Evolutionary conservation across 2,329 filamentous ascomycete genomes (phyloP), one percentile per base, ranked within the genome.

Genomic region (Colletotrichum destructivum): DNA sequence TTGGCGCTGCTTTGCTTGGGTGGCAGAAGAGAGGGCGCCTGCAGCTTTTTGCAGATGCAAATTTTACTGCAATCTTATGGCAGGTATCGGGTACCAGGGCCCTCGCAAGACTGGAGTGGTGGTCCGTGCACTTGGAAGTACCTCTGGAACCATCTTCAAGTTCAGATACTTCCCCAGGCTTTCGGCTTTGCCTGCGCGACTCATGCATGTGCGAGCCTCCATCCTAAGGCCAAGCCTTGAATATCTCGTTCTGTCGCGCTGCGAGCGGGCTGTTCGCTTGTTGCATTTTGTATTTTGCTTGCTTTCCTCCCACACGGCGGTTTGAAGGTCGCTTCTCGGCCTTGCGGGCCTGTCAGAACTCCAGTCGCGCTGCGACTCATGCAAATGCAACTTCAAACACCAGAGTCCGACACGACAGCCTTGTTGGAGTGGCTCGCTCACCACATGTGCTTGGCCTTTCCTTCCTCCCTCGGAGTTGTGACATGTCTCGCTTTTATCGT

Each of bases 311-410:
- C 42, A 35, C 15, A 15, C n/a, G 35, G 60, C n/a, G 35, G 60
- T 51, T 44, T 70, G 42, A 23, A 71, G 68, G 44, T 52, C 60
- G 66, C 63, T 62, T 57, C 57, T 71, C 69, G 69, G 69, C 57
- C 65, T 63, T 46, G 59, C 52, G 69, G 69, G 59, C 46, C 52
- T 63, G 13, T n/a, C 13, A 62, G 31, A 62, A 52, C 62, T 71
- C 69, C 65, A 69, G 47, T 59, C 49, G 40, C 59, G 40, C 65
- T 60, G 54, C 65, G 69, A 71, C 69, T 71, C 69, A 71, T 69
- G 69, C 44, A 47, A 71, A 71, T 63, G 69, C 51, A 47, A 71
- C 65, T 49, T 71, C 69, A 71, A 71, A 69, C 65, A 69, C 52
- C 35, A n/a, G 21, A 62, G 7, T n/a, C 46, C 38, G 38, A 68